Conservation (phyloP, 768 basidiomycete species). For the Podaxis sp. region DNA sequence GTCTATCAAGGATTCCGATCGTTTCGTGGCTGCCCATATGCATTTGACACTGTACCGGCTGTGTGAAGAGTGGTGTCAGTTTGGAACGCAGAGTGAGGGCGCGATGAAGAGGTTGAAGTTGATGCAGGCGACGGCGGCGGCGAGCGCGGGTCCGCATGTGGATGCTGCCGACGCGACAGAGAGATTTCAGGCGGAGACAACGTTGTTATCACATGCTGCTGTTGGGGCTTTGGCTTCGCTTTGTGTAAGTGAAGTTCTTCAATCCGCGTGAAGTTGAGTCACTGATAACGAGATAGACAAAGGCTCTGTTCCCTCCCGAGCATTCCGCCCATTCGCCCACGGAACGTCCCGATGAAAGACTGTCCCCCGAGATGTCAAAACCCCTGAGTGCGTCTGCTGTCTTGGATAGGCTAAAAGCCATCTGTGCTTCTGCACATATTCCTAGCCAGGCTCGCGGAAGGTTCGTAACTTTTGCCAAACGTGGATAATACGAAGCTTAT, state of each 20-base stretch:
- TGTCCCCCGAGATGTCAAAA: slow-evolving; percentile 47
- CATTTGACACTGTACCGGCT: slow-evolving; percentile 79
- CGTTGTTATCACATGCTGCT: slow-evolving; percentile 74
- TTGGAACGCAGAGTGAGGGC: slow-evolving; percentile 73
- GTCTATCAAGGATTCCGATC: slow-evolving; percentile 69
- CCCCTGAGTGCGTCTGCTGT: slow-evolving; percentile 52
- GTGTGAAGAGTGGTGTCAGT: slow-evolving; percentile 93
- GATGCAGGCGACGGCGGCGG: slow-evolving; percentile 70
- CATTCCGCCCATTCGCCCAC: slow-evolving; percentile 59
- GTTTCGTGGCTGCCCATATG: slow-evolving; percentile 73
- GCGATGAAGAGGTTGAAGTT: slow-evolving; percentile 65
- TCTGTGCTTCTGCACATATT: slow-evolving; percentile 60
- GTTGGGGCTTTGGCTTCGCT: slow-evolving; percentile 87
- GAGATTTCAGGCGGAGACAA: slow-evolving; percentile 69
- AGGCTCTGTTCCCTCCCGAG: slow-evolving; percentile 72
- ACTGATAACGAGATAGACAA: slow-evolving; percentile 50
- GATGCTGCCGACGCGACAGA: slow-evolving; percentile 53
- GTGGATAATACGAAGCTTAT: slow-evolving; percentile 7
- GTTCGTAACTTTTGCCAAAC: slow-evolving; percentile 40
- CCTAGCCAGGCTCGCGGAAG: slow-evolving; percentile 57
- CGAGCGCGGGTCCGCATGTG: slow-evolving; percentile 52
- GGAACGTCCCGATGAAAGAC: slow-evolving; percentile 38
- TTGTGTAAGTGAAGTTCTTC: slow-evolving; percentile 60
- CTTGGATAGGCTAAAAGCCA: slow-evolving; percentile 67
- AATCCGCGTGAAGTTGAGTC: background rate